A percentile compares a stretch with the other conserved stretches of the same genome.
phyloP scores from a whole-genome alignment of 2,329 filamentous ascomycete species.

The Coleophoma cylindrospora region DNA sequence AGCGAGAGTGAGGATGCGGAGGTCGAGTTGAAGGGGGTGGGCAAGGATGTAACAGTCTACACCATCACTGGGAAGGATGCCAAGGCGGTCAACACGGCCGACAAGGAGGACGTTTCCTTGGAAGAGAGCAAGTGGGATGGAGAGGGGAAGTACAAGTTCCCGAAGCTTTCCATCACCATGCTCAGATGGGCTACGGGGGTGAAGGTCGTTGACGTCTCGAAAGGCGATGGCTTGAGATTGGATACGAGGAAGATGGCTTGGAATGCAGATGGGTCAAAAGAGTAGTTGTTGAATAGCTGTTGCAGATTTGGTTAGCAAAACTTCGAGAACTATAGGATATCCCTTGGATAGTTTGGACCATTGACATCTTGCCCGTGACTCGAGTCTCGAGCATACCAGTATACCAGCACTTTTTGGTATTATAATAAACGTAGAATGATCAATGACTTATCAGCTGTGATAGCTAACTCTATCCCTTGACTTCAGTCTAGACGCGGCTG shows the following conservation, averaged over 20 bases:
- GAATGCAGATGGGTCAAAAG: slow-evolving; percentile 2
- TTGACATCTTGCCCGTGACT: no score
- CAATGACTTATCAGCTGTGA: no score
- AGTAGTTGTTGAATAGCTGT: no score
- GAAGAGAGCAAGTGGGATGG: slow-evolving; percentile 60
- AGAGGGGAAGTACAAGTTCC: slow-evolving; percentile 57
- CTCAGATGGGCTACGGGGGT: slow-evolving; percentile 41
- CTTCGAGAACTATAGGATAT: no score
- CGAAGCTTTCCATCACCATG: slow-evolving; percentile 66
- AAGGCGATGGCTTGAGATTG: slow-evolving; percentile 12
- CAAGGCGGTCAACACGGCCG: slow-evolving; percentile 56
- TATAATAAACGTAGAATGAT: no score
- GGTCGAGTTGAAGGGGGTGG: slow-evolving; percentile 53
- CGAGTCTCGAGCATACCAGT: no score
- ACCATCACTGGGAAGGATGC: slow-evolving; percentile 55
- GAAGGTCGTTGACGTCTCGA: slow-evolving; percentile 19
- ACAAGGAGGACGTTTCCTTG: slow-evolving; percentile 56
- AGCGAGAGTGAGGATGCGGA: slow-evolving; percentile 54
- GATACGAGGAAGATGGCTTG: slow-evolving; percentile 24
- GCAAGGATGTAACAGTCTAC: slow-evolving; percentile 51
- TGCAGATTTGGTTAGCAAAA: no score
- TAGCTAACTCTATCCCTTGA: no score
- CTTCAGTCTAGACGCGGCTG: no score
- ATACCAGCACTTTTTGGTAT: no score
- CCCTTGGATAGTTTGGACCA: no score